Conservation (phyloP, 345 rosid species). For the Chamaenerion angustifolium region DNA sequence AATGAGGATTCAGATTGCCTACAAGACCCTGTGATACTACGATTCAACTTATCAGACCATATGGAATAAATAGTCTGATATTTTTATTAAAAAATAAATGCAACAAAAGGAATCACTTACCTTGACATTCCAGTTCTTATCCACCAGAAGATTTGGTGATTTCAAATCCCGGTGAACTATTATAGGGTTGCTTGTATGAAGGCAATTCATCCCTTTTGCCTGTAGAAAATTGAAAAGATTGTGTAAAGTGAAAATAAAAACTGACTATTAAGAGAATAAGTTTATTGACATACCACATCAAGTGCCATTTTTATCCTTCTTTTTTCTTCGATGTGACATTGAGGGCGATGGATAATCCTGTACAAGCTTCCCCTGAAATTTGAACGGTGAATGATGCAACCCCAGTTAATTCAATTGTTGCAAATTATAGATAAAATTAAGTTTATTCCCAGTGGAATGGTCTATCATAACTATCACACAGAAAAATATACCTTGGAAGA, state of each 20-base stretch:
- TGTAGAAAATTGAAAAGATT: slow-evolving; percentile 17
- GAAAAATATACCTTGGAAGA: slow-evolving; percentile 66
- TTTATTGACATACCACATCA: slow-evolving; percentile 65
- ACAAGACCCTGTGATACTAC: too few relatives aligned
- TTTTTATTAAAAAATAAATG: too few relatives aligned
- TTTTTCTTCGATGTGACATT: slow-evolving; percentile 80
- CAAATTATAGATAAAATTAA: slow-evolving; percentile 3
- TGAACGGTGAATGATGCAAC: slow-evolving; percentile 8
- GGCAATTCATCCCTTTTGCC: slow-evolving; percentile 99
- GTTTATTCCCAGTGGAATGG: too few relatives aligned
- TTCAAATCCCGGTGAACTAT: slow-evolving; percentile 98
- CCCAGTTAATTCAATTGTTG: slow-evolving; percentile 3
- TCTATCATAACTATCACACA: neutral
- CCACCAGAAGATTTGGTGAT: slow-evolving; percentile 97
- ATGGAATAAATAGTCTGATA: too few relatives aligned
- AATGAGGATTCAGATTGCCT: too few relatives aligned
- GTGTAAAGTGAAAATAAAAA: neutral
- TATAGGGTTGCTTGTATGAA: slow-evolving; percentile 87
- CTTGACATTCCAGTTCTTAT: slow-evolving; percentile 98
- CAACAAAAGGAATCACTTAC: slow-evolving; percentile 15
- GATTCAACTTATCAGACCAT: too few relatives aligned
- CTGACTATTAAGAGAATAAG: neutral
- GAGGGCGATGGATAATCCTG: slow-evolving; percentile 86
- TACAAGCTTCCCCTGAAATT: slow-evolving; percentile 83
- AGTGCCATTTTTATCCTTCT: slow-evolving; percentile 98